A percentile compares a stretch with the other conserved stretches of the same genome.
Conservation (phyloP, 2,329 filamentous ascomycete species). For the Paraphoma sp. region DNA sequence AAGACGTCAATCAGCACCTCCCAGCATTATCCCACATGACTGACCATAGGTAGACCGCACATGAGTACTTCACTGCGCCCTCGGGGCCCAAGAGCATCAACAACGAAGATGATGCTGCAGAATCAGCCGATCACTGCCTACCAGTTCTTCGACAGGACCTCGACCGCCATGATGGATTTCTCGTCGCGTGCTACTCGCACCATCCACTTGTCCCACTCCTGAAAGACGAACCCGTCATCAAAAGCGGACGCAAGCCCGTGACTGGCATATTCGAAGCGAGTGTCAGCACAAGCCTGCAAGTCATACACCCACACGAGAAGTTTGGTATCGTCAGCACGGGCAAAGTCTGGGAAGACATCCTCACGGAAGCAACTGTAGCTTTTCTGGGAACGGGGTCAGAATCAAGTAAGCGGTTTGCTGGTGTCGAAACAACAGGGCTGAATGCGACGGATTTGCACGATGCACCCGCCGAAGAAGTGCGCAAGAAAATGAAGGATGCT, state of each 20-base stretch:
- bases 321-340: conserved; percentile 94
- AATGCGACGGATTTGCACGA: conserved; percentile 81
- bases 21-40: conserved; percentile 38
- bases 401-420: conserved; percentile 67
- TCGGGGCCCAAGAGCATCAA: conserved; percentile 78
- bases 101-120: conserved; percentile 70
- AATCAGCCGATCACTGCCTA: conserved; percentile 69
- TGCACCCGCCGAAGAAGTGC: conserved; percentile 68
- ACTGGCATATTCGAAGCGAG: conserved; percentile 90
- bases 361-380: conserved; percentile 68
- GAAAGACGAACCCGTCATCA: conserved; percentile 50
- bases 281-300: conserved; percentile 68
- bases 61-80: conserved; percentile 72
- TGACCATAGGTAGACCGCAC: conserved; percentile 52
- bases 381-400: conserved; percentile 64
- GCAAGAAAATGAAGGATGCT: conserved; percentile 70
- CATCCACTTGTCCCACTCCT: conserved; percentile 76
- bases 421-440: conserved; percentile 82
- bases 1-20: conserved; percentile 47
- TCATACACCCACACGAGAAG: conserved; percentile 56
- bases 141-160: conserved; percentile 58
- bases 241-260: conserved; percentile 59
- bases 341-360: conserved; percentile 78
- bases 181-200: conserved; percentile 88
- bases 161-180: conserved; percentile 71